Conservation (phyloP, 108 stramenopile species). For the Fragilariopsis cylindrus region DNA sequence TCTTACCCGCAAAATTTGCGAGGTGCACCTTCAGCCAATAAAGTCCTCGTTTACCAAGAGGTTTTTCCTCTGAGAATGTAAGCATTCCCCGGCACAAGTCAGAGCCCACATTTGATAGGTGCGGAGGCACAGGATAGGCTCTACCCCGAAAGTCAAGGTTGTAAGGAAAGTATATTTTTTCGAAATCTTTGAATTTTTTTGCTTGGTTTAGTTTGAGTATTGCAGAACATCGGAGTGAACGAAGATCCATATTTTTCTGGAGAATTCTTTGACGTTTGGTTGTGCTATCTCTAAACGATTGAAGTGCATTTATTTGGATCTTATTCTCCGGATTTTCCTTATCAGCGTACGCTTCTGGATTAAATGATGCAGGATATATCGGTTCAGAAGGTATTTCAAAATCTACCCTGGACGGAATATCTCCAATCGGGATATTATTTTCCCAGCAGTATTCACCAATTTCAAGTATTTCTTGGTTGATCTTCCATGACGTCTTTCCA, state of each 20-base stretch:
- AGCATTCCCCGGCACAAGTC: slow-evolving; percentile 96
- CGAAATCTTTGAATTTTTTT: slow-evolving; percentile 81
- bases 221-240: slow-evolving; percentile 86
- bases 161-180: slow-evolving; percentile 96
- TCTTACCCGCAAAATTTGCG: slow-evolving; percentile 94
- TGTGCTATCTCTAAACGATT: slow-evolving; percentile 51
- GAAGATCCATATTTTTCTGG: slow-evolving; percentile 79
- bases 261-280: slow-evolving; percentile 58
- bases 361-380: slow-evolving; percentile 25
- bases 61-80: slow-evolving; percentile 87
- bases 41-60: slow-evolving; percentile 87
- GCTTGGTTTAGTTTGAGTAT: slow-evolving; percentile 88
- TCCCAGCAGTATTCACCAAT: slow-evolving; percentile 79
- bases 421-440: slow-evolving; percentile 75
- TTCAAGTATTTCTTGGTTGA: slow-evolving; percentile 80
- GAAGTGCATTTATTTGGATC: slow-evolving; percentile 39
- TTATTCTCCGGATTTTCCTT: slow-evolving; percentile 41
- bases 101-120: slow-evolving; percentile 96
- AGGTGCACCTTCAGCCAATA: slow-evolving; percentile 98
- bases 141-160: slow-evolving; percentile 99
- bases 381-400: slow-evolving; percentile 76
- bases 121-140: slow-evolving; percentile 97
- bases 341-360: slow-evolving; percentile 31
- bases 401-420: slow-evolving; percentile 81
- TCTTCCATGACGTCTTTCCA: slow-evolving; percentile 82